These are phyloP conservation scores for Corymbia maculata DNA, from an alignment of 345 rosid genomes.

Conservation along the genomic window DNA sequence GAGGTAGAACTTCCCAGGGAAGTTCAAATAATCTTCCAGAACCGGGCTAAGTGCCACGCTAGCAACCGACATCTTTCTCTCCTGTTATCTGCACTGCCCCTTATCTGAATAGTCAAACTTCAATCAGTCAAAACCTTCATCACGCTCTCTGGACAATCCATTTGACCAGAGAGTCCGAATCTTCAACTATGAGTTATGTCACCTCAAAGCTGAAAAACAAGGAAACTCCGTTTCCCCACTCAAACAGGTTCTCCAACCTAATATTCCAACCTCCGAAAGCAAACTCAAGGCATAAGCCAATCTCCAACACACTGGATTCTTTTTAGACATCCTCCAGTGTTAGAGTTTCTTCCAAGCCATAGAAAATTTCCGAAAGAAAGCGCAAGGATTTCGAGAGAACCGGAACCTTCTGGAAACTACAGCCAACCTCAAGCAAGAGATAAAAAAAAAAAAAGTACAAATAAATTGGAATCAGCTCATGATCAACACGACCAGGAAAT, in stretches of 20 bases:
- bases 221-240: not conserved
- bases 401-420: not conserved
- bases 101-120: not conserved
- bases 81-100: constrained; percentile 1
- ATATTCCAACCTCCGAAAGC: not conserved
- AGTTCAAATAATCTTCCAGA: constrained; percentile 31
- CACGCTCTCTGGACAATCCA: not conserved
- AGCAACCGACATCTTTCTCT: constrained; percentile 39
- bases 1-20: constrained; percentile 18
- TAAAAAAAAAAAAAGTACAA: not conserved
- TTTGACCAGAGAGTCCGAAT: not conserved
- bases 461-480: not conserved
- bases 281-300: not conserved
- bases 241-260: not conserved
- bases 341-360: not conserved
- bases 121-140: not conserved
- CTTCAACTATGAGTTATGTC: not conserved
- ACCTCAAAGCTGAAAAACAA: not conserved
- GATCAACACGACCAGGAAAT: not conserved
- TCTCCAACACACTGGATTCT: not conserved
- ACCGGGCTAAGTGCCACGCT: constrained; percentile 50
- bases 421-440: not conserved
- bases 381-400: not conserved
- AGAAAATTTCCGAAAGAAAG: not conserved
- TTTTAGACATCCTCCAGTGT: not conserved